Evolutionary conservation across 2,329 filamentous ascomycete genomes (phyloP).

Genomic region (Daldinia sp.): DNA sequence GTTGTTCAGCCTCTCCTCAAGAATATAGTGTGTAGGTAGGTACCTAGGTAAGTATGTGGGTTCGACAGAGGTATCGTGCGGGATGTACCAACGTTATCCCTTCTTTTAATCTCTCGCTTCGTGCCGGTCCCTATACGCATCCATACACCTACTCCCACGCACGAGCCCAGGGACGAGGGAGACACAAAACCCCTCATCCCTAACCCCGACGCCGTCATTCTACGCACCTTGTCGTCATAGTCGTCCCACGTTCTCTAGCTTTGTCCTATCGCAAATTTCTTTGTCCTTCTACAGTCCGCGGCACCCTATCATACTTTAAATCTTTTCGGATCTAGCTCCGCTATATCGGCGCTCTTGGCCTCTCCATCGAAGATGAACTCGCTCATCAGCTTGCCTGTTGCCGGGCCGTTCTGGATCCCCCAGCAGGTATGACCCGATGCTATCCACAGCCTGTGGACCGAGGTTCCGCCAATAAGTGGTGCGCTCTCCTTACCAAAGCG

Average conservation of each 20-base stretch:
- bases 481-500: conserved; percentile 66
- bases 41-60: conserved; percentile 1
- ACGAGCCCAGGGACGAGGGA: conserved; percentile 18
- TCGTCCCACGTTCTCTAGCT: conserved; percentile 5
- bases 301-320: conserved; percentile 59
- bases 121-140: conserved; percentile 16
- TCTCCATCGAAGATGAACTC: conserved; percentile 79
- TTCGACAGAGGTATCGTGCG: conserved; percentile 26
- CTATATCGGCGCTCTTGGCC: conserved; percentile 72
- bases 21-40: not conserved
- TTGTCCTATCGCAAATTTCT: not conserved
- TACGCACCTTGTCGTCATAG: conserved; percentile 27
- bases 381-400: conserved; percentile 81
- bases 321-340: conserved; percentile 71
- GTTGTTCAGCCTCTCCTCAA: conserved; percentile 29
- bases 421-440: conserved; percentile 95
- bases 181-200: not conserved
- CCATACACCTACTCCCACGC: conserved; percentile 9
- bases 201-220: conserved; percentile 11
- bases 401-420: conserved; percentile 97
- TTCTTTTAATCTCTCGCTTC: conserved; percentile 8
- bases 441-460: conserved; percentile 76
- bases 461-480: conserved; percentile 80
- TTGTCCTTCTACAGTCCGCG: not conserved
- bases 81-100: conserved; percentile 27